phyloP scores from a whole-genome alignment of 192 early-diverging fungal genomes.

The Coemansia sp. region DNA sequence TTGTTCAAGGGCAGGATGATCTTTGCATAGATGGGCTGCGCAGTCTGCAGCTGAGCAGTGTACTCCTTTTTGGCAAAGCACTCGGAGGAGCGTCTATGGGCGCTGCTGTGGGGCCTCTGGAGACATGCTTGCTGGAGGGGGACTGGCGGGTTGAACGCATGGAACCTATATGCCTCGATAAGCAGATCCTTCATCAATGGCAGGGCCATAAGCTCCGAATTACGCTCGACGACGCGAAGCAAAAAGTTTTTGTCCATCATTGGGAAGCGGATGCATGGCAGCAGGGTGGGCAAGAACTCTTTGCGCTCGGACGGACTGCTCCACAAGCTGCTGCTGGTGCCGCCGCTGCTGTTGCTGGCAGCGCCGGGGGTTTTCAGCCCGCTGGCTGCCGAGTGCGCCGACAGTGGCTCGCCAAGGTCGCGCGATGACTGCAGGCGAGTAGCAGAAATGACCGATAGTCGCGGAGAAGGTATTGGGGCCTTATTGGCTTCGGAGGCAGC shows the following conservation, averaged over 20 bases:
- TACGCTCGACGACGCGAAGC: slow-evolving; percentile 44
- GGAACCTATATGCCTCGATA: slow-evolving; percentile 52
- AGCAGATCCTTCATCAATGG: slow-evolving; percentile 51
- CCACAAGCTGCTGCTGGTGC: slow-evolving; percentile 11
- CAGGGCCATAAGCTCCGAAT: slow-evolving; percentile 41
- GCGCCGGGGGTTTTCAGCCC: neutral
- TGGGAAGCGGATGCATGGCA: slow-evolving; percentile 46
- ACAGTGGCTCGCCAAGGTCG: neutral
- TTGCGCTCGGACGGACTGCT: slow-evolving; percentile 30
- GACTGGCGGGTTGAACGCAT: slow-evolving; percentile 40
- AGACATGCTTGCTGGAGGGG: neutral
- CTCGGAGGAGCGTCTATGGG: slow-evolving; percentile 19
- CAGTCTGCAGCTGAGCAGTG: slow-evolving; percentile 5
- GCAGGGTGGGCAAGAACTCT: slow-evolving; percentile 25
- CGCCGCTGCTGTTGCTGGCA: neutral
- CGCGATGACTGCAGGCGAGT: slow-evolving; percentile 17
- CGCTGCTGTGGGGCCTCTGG: neutral
- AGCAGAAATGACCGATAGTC: slow-evolving; percentile 20
- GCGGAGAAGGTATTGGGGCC: slow-evolving; percentile 9
- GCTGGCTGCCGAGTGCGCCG: neutral
- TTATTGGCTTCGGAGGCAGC: slow-evolving; percentile 1
- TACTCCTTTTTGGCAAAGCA: slow-evolving; percentile 34
- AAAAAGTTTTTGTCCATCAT: slow-evolving; percentile 47
- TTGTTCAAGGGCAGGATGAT: no score
- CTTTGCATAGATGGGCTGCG: slow-evolving; percentile 31